Base-by-base conservation (phyloP, 2,329 filamentous ascomycete genomes). In the Lecanicillium sp. region DNA sequence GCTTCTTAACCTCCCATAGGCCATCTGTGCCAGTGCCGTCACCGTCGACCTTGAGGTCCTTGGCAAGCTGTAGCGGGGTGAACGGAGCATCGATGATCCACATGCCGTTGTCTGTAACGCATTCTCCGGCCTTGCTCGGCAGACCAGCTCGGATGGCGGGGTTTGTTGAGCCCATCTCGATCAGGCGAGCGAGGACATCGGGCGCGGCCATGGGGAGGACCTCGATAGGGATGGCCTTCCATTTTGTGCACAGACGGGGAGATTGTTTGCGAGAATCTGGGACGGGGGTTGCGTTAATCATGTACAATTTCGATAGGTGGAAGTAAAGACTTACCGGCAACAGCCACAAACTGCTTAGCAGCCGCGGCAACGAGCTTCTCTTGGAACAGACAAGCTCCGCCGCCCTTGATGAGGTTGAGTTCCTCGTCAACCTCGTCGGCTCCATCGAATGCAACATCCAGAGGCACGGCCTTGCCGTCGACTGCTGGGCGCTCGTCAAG, bases 361-460 rank as follows among this genome's bases (percentile, higher is more conserved):
- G 83, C 77, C 43, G 86, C 78, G 5, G 89, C 89, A 4, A 98
- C 89, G 27, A 98, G 71, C 69, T 98, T 98, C 67, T 98, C 92
- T 62, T 96, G 92, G 67, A 95, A 94, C 41, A 96, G 66, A 63
- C 92, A 98, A n/a, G 88, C 92, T 42, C 92, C 92, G 35, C 92
- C 92, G 39, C 92, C 92, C 68, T 96, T 96, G 68, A 98, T 96
- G 56, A 90, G 87, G 63, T 96, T 98, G 43, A 98, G 66, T 37
- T 94, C 85, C 33, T 86, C 80, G 57, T 98, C 92, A 22, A 98
- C 88, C 67, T 98, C 92, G 58, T 98, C 92, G 4, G 92, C 92
- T 38, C 92, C 92, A 56, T 98, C 92, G 57, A 98, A 98, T 35
- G 85, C 85, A 14, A 96, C 83, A 53, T 96, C 90, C 19, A 98